Evolutionary conservation across 805 yeast species (phyloP), one percentile per base, ranked within the genome.

Genomic region (Nakazawaea wickerhamii): DNA sequence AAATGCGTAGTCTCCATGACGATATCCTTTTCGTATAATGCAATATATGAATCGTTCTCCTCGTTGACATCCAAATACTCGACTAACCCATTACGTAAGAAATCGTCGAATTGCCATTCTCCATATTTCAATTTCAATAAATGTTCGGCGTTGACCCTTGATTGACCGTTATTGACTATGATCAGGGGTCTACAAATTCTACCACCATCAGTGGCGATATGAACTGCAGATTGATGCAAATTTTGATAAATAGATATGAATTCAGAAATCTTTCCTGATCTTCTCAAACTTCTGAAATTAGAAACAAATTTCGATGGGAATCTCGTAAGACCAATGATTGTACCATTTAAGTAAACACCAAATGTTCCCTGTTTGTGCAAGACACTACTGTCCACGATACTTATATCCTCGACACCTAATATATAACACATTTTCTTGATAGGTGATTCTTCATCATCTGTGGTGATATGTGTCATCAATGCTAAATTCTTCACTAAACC

Each of bases 121-220:
- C 95, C 97, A 8, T 61, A 61, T 49, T 79, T 67, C 45, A 93
- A 68, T 46, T 69, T 68, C 26, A 57, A 60, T 46, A 93, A 67
- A 61, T 93, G 97, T 15, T 76, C 71, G 0, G 82, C 83, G 37
- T 69, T 72, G 8, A 93, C 96, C 45, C 70, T 78, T 1, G 96
- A 72, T 44, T 64, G 56, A 36, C 88, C 87, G 43, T 80, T 71
- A 17, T 82, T 81, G 10, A 91, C 89, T 60, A 93, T 88, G 45
- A 93, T 93, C 50, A 91, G 66, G 3, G 99, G 99, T 52, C 99
- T 82, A 73, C 99, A 93, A 57, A 93, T 89, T 64, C 99, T 78
- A 38, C 99, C 99, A 55, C 99, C 99, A 66, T 93, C 99, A 3
- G 99, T 91, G 17, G 99, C 99, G 55, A 93, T 90, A 59, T 93